Evolutionary conservation across 768 basidiomycete genomes (phyloP).

Genomic region (Mrakia gelida): DNA sequence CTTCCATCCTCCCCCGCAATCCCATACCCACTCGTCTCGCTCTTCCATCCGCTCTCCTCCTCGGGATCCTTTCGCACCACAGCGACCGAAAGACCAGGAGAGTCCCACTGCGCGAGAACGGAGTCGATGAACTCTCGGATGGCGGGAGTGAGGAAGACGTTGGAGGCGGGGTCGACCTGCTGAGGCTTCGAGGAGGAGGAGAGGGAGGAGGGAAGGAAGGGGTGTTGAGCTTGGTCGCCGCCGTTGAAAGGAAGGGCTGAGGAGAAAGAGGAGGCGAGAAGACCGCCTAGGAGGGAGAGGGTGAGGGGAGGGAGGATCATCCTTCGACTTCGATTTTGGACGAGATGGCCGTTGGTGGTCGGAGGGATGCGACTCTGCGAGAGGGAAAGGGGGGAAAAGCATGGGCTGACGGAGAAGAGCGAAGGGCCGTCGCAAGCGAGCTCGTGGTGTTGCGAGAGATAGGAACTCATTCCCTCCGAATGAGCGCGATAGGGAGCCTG

Average conservation of each 20-base stretch:
- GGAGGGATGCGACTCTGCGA: too few relatives aligned
- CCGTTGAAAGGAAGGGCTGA: not conserved
- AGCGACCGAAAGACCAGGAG: constrained; percentile 20
- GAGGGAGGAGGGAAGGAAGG: not conserved
- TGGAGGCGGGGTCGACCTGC: not conserved
- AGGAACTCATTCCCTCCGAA: too few relatives aligned
- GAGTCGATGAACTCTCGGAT: constrained; percentile 1
- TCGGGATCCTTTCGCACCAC: constrained; percentile 6
- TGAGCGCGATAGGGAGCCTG: too few relatives aligned
- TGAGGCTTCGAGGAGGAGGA: not conserved
- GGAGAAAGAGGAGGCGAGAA: not conserved
- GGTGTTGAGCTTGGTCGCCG: not conserved
- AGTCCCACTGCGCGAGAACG: constrained; percentile 15
- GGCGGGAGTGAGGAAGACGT: constrained; percentile 5
- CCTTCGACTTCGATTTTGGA: too few relatives aligned
- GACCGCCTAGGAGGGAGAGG: not conserved
- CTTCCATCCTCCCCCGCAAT: constrained; percentile 2
- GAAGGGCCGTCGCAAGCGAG: too few relatives aligned
- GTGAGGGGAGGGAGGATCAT: too few relatives aligned
- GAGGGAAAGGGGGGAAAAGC: too few relatives aligned
- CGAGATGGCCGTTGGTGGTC: too few relatives aligned
- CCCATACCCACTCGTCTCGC: constrained; percentile 13
- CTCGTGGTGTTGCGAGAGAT: too few relatives aligned
- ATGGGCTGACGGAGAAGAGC: too few relatives aligned
- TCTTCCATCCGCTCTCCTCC: constrained; percentile 9